These are phyloP conservation scores for Chaetoceros muelleri DNA, from an alignment of 108 stramenopile species.

Conservation along the genomic window DNA sequence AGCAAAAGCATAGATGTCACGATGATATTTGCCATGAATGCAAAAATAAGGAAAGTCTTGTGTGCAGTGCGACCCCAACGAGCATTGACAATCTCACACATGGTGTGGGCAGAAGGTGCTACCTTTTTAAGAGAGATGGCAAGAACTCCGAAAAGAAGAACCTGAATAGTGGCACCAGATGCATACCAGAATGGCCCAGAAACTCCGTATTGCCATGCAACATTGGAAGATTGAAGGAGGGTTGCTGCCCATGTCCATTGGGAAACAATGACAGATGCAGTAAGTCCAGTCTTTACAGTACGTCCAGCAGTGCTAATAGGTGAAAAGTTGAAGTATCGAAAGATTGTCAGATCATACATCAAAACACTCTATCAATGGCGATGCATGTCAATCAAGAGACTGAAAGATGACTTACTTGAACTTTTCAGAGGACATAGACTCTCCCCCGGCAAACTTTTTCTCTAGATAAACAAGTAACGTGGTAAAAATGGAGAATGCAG, in stretches of 20 bases:
- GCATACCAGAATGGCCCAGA: constrained; percentile 91
- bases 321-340: neutral
- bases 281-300: constrained; percentile 85
- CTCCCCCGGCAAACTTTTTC: constrained; percentile 26
- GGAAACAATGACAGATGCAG: constrained; percentile 81
- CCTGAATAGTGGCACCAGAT: constrained; percentile 71
- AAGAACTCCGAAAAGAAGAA: constrained; percentile 70
- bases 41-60: constrained; percentile 86
- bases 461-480: constrained; percentile 39
- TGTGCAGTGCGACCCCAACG: constrained; percentile 86
- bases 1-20: constrained; percentile 90
- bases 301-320: constrained; percentile 83
- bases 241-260: constrained; percentile 96
- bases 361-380: neutral
- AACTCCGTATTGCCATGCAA: constrained; percentile 88
- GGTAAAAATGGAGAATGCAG: constrained; percentile 46
- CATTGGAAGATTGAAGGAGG: constrained; percentile 88
- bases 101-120: constrained; percentile 85
- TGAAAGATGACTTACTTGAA: constrained; percentile 33
- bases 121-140: constrained; percentile 83
- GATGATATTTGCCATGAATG: constrained; percentile 74
- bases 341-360: too few species aligned
- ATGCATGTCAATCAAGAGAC: neutral
- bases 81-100: constrained; percentile 86
- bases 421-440: constrained; percentile 36